Percentiles rank a stretch among this genome's conserved stretches.
These are phyloP conservation scores for Digitaria exilis DNA, from an alignment of 202 grass and related monocot species.

Conservation along the genomic window DNA sequence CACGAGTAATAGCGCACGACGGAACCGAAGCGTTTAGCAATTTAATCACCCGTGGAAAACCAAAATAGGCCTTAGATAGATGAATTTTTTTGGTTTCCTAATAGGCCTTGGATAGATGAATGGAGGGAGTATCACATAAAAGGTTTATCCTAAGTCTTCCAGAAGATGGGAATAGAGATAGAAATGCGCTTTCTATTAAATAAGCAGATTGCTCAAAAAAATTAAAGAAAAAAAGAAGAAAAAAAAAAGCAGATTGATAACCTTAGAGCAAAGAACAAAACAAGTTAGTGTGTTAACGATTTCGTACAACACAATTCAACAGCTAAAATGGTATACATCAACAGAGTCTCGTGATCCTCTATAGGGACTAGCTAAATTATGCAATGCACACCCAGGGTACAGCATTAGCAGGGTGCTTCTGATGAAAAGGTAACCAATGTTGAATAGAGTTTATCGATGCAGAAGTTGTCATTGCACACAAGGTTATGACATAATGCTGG, in stretches of 20 bases:
- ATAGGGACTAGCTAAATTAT: neutral
- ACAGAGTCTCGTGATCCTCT: neutral
- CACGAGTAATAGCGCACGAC: too few species aligned
- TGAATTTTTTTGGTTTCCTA: too few species aligned
- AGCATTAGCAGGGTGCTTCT: neutral
- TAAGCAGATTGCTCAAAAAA: neutral
- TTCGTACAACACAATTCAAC: conserved; percentile 28
- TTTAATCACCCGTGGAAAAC: too few species aligned
- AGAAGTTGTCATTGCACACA: conserved; percentile 25
- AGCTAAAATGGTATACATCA: conserved; percentile 14
- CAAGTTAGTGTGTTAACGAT: neutral
- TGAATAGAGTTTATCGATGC: neutral
- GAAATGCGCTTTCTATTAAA: neutral
- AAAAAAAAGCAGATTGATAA: conserved; percentile 9
- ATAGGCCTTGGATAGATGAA: too few species aligned
- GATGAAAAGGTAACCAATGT: conserved; percentile 6
- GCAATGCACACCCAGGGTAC: neutral
- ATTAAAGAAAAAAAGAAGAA: neutral
- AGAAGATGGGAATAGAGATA: conserved; percentile 3
- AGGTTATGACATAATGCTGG: neutral
- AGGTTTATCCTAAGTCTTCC: too few species aligned
- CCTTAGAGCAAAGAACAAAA: conserved; percentile 10
- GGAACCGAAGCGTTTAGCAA: too few species aligned
- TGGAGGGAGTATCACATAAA: too few species aligned
- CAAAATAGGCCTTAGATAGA: too few species aligned